Percentiles rank a stretch among this genome's conserved stretches.
Evolutionary conservation across 192 early-diverging fungal genomes (phyloP).

Genomic region (Kickxella alabastrina): DNA sequence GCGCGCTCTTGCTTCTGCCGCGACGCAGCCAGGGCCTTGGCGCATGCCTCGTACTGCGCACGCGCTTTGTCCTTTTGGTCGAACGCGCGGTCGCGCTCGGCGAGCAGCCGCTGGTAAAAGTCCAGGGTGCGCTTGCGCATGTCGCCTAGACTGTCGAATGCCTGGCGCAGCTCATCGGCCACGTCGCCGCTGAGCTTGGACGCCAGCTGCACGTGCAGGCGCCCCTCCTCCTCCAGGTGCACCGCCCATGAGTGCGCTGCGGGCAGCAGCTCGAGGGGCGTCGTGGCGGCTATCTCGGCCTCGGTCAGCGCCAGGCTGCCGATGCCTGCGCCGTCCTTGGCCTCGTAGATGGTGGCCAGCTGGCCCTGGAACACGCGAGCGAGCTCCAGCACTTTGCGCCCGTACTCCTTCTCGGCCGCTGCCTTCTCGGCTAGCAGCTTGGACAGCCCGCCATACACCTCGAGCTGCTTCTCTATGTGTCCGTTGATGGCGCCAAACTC

Average conservation of each 20-base stretch:
- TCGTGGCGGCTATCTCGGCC: constrained; percentile 13
- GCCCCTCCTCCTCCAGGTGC: constrained; percentile 44
- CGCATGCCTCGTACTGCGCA: constrained; percentile 21
- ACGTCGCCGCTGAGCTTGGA: constrained; percentile 32
- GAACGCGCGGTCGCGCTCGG: constrained; percentile 32
- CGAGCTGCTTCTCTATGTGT: constrained; percentile 42
- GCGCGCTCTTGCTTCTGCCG: constrained; percentile 42
- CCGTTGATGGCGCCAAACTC: constrained; percentile 49
- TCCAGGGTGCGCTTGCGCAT: constrained; percentile 24
- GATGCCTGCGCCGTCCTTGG: constrained; percentile 11
- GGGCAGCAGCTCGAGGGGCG: constrained; percentile 32
- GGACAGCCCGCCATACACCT: constrained; percentile 21
- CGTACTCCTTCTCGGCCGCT: constrained; percentile 40
- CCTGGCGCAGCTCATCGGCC: constrained; percentile 23
- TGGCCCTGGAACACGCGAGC: constrained; percentile 32
- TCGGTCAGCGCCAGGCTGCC: constrained; percentile 36
- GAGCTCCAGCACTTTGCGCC: constrained; percentile 31
- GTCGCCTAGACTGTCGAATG: constrained; percentile 16
- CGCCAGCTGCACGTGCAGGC: constrained; percentile 38
- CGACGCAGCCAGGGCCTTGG: constrained; percentile 26
- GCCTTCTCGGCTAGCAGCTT: constrained; percentile 43
- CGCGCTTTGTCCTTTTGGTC: constrained; percentile 40
- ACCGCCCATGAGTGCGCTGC: constrained; percentile 36
- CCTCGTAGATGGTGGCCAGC: constrained; percentile 11
- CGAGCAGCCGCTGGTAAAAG: constrained; percentile 36